Percentiles rank a stretch among this genome's conserved stretches.
phyloP scores from a whole-genome alignment of 192 early-diverging fungal species.

The Rhizophagus clarus region DNA sequence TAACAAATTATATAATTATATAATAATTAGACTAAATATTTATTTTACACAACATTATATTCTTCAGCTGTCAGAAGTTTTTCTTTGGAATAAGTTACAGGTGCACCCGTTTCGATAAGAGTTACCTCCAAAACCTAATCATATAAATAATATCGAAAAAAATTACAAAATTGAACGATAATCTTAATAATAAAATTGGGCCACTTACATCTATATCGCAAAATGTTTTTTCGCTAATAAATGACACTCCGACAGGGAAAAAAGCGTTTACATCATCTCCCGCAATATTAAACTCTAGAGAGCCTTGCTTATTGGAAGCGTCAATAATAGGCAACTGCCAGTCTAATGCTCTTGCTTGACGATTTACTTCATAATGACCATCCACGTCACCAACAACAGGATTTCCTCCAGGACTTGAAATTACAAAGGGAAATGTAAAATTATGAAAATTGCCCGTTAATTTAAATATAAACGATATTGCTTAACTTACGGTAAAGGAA shows the following conservation, averaged over 20 bases:
- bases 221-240: constrained; percentile 69
- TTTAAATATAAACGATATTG: background rate
- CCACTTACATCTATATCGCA: constrained; percentile 72
- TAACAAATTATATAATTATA: too few relatives aligned
- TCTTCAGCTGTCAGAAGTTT: constrained; percentile 73
- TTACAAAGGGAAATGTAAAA: background rate
- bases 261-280: constrained; percentile 78
- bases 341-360: constrained; percentile 66
- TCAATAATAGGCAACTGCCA: constrained; percentile 90
- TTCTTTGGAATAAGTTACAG: constrained; percentile 73
- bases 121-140: constrained; percentile 58
- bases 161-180: background rate
- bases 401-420: constrained; percentile 57
- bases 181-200: constrained; percentile 8
- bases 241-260: constrained; percentile 86
- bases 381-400: constrained; percentile 82
- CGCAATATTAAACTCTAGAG: constrained; percentile 81
- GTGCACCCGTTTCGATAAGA: constrained; percentile 55
- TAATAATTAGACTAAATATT: background rate
- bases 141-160: background rate
- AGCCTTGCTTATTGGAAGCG: constrained; percentile 71
- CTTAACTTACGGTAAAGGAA: constrained; percentile 83
- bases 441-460: background rate
- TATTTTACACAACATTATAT: constrained; percentile 76
- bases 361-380: constrained; percentile 81